A percentile compares a stretch with the other conserved stretches of the same genome.
Evolutionary conservation across 495 filamentous ascomycete genomes (phyloP).

Genomic region (Haplographium delicatum): DNA sequence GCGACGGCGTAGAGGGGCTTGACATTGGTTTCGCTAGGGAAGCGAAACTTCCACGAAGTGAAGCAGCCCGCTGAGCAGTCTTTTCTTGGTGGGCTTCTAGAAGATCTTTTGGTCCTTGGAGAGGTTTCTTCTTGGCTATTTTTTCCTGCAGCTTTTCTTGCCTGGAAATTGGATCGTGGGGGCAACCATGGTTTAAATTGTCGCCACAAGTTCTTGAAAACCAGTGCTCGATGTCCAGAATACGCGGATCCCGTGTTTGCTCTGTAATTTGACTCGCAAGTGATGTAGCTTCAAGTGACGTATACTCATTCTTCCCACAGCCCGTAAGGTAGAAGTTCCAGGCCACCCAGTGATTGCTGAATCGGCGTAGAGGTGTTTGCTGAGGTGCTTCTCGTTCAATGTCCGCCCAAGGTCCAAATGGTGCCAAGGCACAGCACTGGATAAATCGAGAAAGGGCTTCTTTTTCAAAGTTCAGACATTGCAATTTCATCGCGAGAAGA

Average conservation of each 20-base stretch:
- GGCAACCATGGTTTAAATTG: neutral
- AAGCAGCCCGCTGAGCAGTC: too few relatives aligned
- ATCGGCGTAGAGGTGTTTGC: conserved; percentile 11
- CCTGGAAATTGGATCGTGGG: neutral
- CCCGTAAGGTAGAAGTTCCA: conserved; percentile 14
- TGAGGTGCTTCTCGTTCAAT: conserved; percentile 8
- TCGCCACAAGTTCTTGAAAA: conserved; percentile 3
- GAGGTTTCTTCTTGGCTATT: too few relatives aligned
- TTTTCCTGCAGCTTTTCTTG: neutral
- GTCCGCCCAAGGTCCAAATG: conserved; percentile 10
- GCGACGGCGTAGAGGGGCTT: too few relatives aligned
- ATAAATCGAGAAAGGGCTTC: conserved; percentile 15
- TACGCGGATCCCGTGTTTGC: neutral
- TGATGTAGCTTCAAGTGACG: neutral
- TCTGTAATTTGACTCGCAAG: neutral
- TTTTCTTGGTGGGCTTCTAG: too few relatives aligned
- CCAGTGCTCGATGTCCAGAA: conserved; percentile 8
- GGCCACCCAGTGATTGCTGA: conserved; percentile 20
- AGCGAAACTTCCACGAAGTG: too few relatives aligned
- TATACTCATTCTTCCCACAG: neutral
- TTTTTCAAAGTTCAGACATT: conserved; percentile 7
- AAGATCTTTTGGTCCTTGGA: too few relatives aligned
- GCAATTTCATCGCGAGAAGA: conserved; percentile 9
- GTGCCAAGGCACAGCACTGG: conserved; percentile 8
- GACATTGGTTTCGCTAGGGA: too few relatives aligned